These are phyloP conservation scores for Craterostigma plantagineum DNA, from an alignment of 257 asterid genomes.

Conservation along the genomic window DNA sequence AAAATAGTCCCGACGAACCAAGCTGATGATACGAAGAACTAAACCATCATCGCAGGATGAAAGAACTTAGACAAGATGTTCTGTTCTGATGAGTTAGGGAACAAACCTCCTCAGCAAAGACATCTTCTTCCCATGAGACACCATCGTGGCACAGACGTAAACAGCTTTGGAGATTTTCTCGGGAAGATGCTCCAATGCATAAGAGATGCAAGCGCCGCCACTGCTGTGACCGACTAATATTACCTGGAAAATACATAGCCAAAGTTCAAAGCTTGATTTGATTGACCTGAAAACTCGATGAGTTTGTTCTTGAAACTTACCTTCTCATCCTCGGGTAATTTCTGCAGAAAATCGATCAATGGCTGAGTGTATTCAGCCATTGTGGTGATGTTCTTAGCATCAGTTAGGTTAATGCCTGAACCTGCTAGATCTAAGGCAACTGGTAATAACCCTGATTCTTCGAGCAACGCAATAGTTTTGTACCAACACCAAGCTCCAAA, in stretches of 20 bases:
- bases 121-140: slow-evolving; percentile 78
- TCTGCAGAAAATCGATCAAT: slow-evolving; percentile 57
- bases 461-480: slow-evolving; percentile 65
- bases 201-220: slow-evolving; percentile 93
- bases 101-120: slow-evolving; percentile 78
- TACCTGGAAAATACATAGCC: slow-evolving; percentile 39
- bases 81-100: not conserved
- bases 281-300: not conserved
- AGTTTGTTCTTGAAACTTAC: slow-evolving; percentile 13
- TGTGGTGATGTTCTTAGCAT: slow-evolving; percentile 43
- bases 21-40: slow-evolving; percentile 33
- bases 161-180: slow-evolving; percentile 65
- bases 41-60: slow-evolving; percentile 5
- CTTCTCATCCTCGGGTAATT: slow-evolving; percentile 60
- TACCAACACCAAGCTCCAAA: slow-evolving; percentile 99
- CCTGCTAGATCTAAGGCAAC: slow-evolving; percentile 76
- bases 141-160: slow-evolving; percentile 76
- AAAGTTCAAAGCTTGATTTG: not conserved
- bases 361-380: slow-evolving; percentile 72
- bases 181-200: slow-evolving; percentile 60
- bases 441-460: slow-evolving; percentile 72
- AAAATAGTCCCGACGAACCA: slow-evolving; percentile 76
- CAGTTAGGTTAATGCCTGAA: slow-evolving; percentile 66
- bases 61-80: not conserved
- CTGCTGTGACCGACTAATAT: slow-evolving; percentile 88